Evolutionary conservation across 2,329 filamentous ascomycete species (phyloP), one percentile per base, ranked within the genome.

Genomic region (Sphaerulina vaccinii): DNA sequence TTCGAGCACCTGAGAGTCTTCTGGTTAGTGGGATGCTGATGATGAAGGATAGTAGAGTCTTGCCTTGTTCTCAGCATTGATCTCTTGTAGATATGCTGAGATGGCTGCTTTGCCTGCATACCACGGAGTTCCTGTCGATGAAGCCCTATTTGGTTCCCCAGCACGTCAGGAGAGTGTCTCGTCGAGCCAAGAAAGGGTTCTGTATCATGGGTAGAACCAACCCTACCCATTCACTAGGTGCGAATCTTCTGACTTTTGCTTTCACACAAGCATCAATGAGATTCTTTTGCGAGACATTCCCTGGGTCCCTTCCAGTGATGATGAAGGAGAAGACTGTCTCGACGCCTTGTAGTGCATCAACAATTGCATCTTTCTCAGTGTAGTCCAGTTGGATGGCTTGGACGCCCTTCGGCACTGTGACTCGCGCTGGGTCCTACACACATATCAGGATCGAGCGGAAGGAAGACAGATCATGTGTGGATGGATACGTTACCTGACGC

Each of bases 71-170:
- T 75, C 66, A 33, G 71, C 70, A 61, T 83, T 83, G 3, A 84
- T 54, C 13, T 77, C 64, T 18, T 68, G 56, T 0, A 85, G 70
- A 60, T 84, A 83, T 13, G 72, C 60, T 2, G 74, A 72, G 5
- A 77, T 73, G 3, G 67, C 63, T n/a, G 69, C 68, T 57, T 86
- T 85, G 49, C 73, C 75, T 0, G 64, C 61, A 62, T 77, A 84
- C 68, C 74, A 79, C 23, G 45, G 45, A 40, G 45, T 49, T 39
- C 45, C 45, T 49, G 45, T 49, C 45, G 35, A 40, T 22, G 45
- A 49, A 11, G 22, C 35, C 35, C 45, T 49, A 33, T 18, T 29
- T 18, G 7, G 16, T 32, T 7, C 7, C 35, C 15, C 36, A 23
- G 37, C 16, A 51, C 19, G 33, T 51, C 39, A 45, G 40, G 32